phyloP scores from a whole-genome alignment of 768 basidiomycete species.

The Cubamyces sp. region DNA sequence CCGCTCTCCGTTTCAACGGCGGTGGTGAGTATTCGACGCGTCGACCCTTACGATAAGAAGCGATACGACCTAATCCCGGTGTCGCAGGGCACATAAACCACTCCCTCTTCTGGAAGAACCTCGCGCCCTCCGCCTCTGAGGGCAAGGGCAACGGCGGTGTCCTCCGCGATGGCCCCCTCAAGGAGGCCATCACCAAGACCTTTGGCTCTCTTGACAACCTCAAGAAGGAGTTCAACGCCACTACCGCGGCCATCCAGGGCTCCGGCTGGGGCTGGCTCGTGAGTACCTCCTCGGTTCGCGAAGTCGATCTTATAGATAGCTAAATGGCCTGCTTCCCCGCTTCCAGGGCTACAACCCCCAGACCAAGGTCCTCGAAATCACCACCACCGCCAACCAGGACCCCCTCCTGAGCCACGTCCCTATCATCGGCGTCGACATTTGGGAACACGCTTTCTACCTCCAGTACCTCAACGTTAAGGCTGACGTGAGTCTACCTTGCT shows the following conservation, averaged over 20 bases:
- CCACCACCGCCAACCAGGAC: constrained; percentile 96
- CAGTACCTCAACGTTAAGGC: constrained; percentile 96
- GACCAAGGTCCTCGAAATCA: constrained; percentile 77
- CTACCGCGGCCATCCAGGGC: constrained; percentile 87
- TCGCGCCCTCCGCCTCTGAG: constrained; percentile 66
- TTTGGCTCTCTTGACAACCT: constrained; percentile 77
- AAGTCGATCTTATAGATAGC: not conserved
- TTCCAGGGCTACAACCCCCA: constrained; percentile 68
- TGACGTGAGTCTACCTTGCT: constrained; percentile 61
- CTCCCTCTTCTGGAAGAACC: constrained; percentile 97
- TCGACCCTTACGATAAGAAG: not conserved
- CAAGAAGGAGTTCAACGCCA: constrained; percentile 82
- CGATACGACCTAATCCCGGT: not conserved
- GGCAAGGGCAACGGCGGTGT: constrained; percentile 63
- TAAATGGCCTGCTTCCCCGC: not conserved
- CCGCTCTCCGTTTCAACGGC: constrained; percentile 97
- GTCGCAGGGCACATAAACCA: constrained; percentile 87
- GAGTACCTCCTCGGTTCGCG: constrained; percentile 38
- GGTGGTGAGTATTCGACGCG: constrained; percentile 57
- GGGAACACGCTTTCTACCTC: constrained; percentile 97
- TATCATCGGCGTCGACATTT: constrained; percentile 91
- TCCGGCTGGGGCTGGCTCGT: constrained; percentile 98
- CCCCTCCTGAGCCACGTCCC: constrained; percentile 78
- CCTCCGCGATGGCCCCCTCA: constrained; percentile 67
- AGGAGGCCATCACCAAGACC: constrained; percentile 66